phyloP scores from a whole-genome alignment of 176 grass and related monocot species.

The Rhynchospora pubera region DNA sequence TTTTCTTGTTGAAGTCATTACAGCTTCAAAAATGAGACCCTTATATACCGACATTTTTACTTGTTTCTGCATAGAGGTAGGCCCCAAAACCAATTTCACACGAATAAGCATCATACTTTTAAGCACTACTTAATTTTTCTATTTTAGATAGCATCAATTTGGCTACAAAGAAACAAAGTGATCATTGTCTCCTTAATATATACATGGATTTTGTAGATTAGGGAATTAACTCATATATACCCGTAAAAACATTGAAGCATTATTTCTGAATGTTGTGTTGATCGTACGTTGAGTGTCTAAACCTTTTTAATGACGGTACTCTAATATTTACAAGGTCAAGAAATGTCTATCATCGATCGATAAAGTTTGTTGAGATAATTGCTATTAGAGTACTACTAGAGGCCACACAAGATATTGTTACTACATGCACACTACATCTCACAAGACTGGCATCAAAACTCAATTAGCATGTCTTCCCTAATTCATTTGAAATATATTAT shows the following conservation, averaged over 20 bases:
- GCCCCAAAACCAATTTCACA: constrained; percentile 23
- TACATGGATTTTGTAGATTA: background rate
- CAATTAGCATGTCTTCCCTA: background rate
- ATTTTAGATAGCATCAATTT: background rate
- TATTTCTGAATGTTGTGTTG: background rate
- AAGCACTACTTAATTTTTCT: background rate
- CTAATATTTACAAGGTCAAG: background rate
- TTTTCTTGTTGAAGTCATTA: background rate
- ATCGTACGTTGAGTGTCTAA: background rate
- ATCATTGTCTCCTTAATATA: background rate
- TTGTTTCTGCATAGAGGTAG: constrained; percentile 18
- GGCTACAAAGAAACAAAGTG: background rate
- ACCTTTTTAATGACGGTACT: background rate
- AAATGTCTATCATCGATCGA: background rate
- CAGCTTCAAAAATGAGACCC: background rate
- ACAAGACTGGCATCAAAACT: background rate
- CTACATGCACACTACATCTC: background rate
- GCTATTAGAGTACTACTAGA: background rate
- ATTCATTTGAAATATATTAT: background rate
- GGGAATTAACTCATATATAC: background rate
- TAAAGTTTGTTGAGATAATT: background rate
- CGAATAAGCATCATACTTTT: background rate
- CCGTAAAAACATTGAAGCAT: background rate
- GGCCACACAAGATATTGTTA: background rate
- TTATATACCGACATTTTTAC: background rate